A percentile compares a stretch with the other conserved stretches of the same genome.
Evolutionary conservation across 257 asterid species (phyloP).

Genomic region (Hygrophila difformis): DNA sequence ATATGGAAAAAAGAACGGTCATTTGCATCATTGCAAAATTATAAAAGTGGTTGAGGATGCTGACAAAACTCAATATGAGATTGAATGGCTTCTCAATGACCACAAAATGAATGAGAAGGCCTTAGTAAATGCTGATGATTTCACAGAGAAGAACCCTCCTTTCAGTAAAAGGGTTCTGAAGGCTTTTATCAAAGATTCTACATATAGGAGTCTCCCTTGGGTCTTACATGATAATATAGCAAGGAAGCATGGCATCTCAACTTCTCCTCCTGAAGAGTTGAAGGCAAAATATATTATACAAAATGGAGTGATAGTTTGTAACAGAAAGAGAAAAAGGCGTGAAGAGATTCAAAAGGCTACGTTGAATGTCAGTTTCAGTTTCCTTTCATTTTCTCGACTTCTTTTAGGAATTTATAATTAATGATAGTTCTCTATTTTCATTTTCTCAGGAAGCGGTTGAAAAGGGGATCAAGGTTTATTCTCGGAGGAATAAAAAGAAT

Average conservation of each 20-base stretch:
- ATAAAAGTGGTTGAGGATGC: slow-evolving; percentile 48
- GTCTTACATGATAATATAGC: slow-evolving; percentile 80
- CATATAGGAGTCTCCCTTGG: slow-evolving; percentile 84
- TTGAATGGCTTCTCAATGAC: slow-evolving; percentile 70
- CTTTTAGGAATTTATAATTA: slow-evolving; percentile 6
- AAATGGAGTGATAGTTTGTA: slow-evolving; percentile 60
- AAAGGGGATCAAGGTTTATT: slow-evolving; percentile 38
- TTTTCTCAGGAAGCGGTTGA: slow-evolving; percentile 31
- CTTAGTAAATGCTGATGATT: slow-evolving; percentile 47
- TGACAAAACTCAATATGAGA: slow-evolving; percentile 47
- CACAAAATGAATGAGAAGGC: slow-evolving; percentile 42
- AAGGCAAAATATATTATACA: slow-evolving; percentile 35
- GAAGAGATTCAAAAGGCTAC: slow-evolving; percentile 39
- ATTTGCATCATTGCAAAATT: slow-evolving; percentile 55
- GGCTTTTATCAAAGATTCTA: slow-evolving; percentile 83
- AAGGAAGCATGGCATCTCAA: slow-evolving; percentile 63
- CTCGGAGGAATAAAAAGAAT: slow-evolving; percentile 25
- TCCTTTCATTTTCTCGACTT: slow-evolving; percentile 12
- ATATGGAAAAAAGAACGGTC: slow-evolving; percentile 64
- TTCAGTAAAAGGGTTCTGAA: slow-evolving; percentile 69
- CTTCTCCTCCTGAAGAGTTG: slow-evolving; percentile 53
- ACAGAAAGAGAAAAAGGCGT: slow-evolving; percentile 63
- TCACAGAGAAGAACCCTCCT: slow-evolving; percentile 53
- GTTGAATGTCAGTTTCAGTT: slow-evolving; percentile 33
- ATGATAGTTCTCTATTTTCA: slow-evolving; percentile 16